Conservation (phyloP, 140 eudicot species). For the Bidens hawaiensis region DNA sequence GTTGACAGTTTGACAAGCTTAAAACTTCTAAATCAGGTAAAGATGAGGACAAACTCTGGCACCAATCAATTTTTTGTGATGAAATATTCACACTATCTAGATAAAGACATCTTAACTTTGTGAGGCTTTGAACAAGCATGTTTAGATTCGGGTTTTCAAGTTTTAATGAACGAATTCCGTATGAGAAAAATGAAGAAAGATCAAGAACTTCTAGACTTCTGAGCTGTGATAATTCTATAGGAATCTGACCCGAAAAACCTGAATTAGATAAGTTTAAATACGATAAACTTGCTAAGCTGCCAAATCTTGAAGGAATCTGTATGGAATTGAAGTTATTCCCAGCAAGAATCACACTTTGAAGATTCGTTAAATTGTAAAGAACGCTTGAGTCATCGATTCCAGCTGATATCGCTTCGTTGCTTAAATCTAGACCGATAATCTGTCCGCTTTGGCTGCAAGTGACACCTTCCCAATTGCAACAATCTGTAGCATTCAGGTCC, state of each 20-base stretch:
- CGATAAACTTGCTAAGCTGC: slow-evolving; percentile 19
- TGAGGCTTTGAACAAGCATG: slow-evolving; percentile 38
- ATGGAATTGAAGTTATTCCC: slow-evolving; percentile 26
- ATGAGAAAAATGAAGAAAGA: slow-evolving; percentile 25
- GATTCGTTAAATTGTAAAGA: slow-evolving; percentile 32
- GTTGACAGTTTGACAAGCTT: slow-evolving; percentile 40
- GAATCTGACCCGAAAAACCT: slow-evolving; percentile 39
- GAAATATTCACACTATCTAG: slow-evolving; percentile 51
- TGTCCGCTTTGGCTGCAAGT: slow-evolving; percentile 24
- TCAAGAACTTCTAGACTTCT: slow-evolving; percentile 38
- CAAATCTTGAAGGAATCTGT: slow-evolving; percentile 31
- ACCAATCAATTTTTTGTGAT: slow-evolving; percentile 32
- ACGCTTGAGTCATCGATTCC: slow-evolving; percentile 13
- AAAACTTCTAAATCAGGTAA: slow-evolving; percentile 29
- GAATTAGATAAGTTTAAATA: slow-evolving; percentile 38
- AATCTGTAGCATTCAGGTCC: slow-evolving; percentile 29
- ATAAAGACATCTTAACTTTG: slow-evolving; percentile 34
- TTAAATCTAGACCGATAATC: slow-evolving; percentile 36
- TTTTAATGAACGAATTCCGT: too few species aligned
- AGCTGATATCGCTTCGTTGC: slow-evolving; percentile 23
- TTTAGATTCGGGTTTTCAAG: too few species aligned
- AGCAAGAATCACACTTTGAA: slow-evolving; percentile 37
- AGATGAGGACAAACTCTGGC: slow-evolving; percentile 37
- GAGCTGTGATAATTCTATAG: slow-evolving; percentile 30
- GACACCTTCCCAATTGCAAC: slow-evolving; percentile 49